A percentile compares a stretch with the other conserved stretches of the same genome.
Conservation (phyloP, 78 protist genomes). For the Pelomyxa schiedti region DNA sequence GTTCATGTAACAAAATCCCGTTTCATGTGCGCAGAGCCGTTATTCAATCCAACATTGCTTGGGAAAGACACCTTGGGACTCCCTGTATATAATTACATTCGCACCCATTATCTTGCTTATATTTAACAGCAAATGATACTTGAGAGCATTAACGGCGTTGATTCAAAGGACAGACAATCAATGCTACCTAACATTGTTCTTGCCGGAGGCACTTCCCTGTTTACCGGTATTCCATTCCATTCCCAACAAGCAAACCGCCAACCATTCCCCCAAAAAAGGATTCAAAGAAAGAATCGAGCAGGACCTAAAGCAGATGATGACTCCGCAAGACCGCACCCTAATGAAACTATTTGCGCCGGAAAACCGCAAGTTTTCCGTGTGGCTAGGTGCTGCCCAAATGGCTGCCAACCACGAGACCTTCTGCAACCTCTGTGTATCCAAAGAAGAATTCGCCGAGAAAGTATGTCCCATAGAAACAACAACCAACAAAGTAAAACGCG, state of each 20-base stretch:
- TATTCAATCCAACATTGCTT: constrained; percentile 33
- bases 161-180: not conserved
- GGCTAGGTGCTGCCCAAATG: not conserved
- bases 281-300: not conserved
- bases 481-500: no score
- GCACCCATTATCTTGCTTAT: no score
- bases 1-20: not conserved
- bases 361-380: not conserved
- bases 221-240: no score
- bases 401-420: not conserved
- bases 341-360: not conserved
- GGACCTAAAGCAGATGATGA: not conserved
- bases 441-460: not conserved
- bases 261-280: no score
- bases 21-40: constrained; percentile 42
- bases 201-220: not conserved
- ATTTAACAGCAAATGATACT: no score
- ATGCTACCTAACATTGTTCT: not conserved
- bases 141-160: not conserved
- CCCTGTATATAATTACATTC: no score
- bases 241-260: no score
- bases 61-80: not conserved
- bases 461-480: no score
- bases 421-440: not conserved
- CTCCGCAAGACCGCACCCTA: not conserved